These are phyloP conservation scores for Pugionium dolabratum DNA, from an alignment of 345 rosid species.

Conservation along the genomic window DNA sequence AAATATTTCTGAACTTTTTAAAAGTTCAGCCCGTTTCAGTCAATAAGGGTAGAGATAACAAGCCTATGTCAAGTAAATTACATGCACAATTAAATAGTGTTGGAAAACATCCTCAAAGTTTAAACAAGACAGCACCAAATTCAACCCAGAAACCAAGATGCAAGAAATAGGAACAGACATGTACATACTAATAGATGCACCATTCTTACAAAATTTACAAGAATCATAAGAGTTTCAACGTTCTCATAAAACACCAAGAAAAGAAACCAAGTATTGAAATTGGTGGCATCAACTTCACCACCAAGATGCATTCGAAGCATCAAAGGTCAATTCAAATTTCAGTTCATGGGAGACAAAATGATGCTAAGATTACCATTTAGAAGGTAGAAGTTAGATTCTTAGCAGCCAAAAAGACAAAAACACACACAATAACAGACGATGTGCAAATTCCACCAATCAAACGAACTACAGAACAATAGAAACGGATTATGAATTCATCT, in stretches of 20 bases:
- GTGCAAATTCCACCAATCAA: neutral
- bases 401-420: neutral
- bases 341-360: neutral
- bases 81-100: neutral
- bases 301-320: neutral
- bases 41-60: neutral
- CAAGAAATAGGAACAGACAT: neutral
- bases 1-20: neutral
- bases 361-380: neutral
- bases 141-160: conserved; percentile 1
- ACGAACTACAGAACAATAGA: conserved; percentile 1
- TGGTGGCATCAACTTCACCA: neutral
- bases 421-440: neutral
- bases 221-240: neutral
- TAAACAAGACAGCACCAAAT: neutral
- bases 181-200: neutral
- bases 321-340: conserved; percentile 2
- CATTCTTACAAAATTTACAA: neutral
- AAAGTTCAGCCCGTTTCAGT: neutral
- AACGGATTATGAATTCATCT: neutral
- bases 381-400: neutral
- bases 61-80: neutral
- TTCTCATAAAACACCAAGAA: conserved; percentile 6
- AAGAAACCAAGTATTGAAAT: neutral
- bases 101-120: neutral